Evolutionary conservation across 2,329 filamentous ascomycete species (phyloP).

Genomic region (Fusarium bactridioides): DNA sequence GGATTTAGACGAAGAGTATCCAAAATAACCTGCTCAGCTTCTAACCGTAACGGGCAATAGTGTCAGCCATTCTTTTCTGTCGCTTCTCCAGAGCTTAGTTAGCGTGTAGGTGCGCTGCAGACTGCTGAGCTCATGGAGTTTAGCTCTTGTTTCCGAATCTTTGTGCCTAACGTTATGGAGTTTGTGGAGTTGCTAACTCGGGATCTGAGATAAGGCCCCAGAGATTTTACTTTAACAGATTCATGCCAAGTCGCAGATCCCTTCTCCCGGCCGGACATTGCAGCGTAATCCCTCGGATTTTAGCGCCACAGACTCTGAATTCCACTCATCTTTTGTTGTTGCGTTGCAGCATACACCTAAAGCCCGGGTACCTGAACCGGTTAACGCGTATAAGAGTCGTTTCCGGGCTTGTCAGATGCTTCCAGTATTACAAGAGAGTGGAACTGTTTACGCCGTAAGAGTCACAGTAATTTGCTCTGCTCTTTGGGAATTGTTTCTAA

Average conservation of each 20-base stretch:
- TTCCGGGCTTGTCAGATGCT: neutral
- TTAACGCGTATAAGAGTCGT: neutral
- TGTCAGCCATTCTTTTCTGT: constrained; percentile 5
- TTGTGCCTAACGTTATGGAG: constrained; percentile 19
- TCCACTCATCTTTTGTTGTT: neutral
- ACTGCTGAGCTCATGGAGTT: constrained; percentile 26
- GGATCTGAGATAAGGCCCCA: constrained; percentile 22
- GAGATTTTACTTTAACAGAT: constrained; percentile 10
- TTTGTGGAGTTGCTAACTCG: constrained; percentile 27
- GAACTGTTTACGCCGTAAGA: neutral
- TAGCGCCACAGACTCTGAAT: neutral
- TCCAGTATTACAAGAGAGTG: neutral
- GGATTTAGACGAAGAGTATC: neutral
- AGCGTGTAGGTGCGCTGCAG: constrained; percentile 9
- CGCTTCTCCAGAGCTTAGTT: constrained; percentile 2
- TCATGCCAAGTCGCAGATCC: constrained; percentile 17
- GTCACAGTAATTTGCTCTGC: constrained; percentile 5
- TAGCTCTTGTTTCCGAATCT: constrained; percentile 31
- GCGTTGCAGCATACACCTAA: neutral
- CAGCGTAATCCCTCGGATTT: constrained; percentile 23
- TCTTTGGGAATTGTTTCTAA: neutral
- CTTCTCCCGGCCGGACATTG: constrained; percentile 5
- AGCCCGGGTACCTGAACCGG: constrained; percentile 2
- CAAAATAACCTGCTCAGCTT: constrained; percentile 3
- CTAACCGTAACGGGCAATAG: neutral